Conservation (phyloP, 331 rosid species). For the Quercus tomentella region DNA sequence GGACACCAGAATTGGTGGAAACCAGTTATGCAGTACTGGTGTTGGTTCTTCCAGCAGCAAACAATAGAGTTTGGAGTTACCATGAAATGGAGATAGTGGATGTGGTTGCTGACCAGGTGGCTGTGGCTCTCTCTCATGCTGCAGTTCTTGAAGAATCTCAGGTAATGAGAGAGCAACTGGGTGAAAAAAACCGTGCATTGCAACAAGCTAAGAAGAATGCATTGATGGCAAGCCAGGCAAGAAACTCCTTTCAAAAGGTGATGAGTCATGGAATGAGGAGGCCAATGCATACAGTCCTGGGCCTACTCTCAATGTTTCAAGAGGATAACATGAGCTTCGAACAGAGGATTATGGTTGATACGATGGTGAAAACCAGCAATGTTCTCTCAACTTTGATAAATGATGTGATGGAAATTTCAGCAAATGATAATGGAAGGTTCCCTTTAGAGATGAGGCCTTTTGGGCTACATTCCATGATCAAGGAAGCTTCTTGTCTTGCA, state of each 20-base stretch:
- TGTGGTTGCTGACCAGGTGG: conserved; percentile 99
- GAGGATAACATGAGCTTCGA: conserved; percentile 62
- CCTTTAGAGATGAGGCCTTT: conserved; percentile 77
- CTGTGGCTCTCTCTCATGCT: conserved; percentile 98
- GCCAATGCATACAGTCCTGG: conserved; percentile 95
- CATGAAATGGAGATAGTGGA: conserved; percentile 89
- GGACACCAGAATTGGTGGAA: conserved; percentile 82
- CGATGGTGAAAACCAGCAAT: conserved; percentile 87
- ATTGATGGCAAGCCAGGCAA: conserved; percentile 96
- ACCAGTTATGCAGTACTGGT: conserved; percentile 84
- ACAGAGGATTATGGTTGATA: conserved; percentile 72
- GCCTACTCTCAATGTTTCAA: conserved; percentile 84
- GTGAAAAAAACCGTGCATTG: conserved; percentile 89
- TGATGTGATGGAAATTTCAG: conserved; percentile 84
- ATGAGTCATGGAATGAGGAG: conserved; percentile 99
- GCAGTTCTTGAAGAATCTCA: conserved; percentile 97
- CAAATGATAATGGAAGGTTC: conserved; percentile 75
- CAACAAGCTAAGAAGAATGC: conserved; percentile 85
- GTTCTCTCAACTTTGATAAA: conserved; percentile 81
- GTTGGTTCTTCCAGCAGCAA: conserved; percentile 81
- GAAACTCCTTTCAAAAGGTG: conserved; percentile 84
- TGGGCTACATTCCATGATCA: conserved; percentile 71
- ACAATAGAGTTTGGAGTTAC: conserved; percentile 74
- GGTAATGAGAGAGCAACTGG: conserved; percentile 92
- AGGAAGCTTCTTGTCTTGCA: conserved; percentile 93